A percentile compares a stretch with the other conserved stretches of the same genome.
Evolutionary conservation across 2,329 filamentous ascomycete genomes (phyloP).

Genomic region (Aspergillus fischeri): DNA sequence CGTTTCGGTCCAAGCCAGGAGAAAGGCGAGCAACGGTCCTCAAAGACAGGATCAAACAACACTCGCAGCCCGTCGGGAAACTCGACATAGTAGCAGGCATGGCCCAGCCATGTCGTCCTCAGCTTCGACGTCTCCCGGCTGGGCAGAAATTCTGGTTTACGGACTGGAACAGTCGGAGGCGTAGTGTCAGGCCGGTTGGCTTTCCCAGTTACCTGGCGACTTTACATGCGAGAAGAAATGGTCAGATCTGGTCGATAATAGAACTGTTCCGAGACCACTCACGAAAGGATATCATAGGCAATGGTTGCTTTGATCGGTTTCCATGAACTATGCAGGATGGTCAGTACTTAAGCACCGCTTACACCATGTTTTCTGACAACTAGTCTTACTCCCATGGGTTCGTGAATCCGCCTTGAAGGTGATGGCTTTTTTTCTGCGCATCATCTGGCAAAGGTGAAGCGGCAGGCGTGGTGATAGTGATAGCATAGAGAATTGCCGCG

Average conservation of each 20-base stretch:
- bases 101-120: constrained; percentile 89
- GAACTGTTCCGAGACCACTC: neutral
- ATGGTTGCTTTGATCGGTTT: constrained; percentile 4
- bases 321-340: constrained; percentile 18
- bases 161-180: constrained; percentile 63
- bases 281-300: constrained; percentile 12
- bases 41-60: constrained; percentile 91
- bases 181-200: constrained; percentile 58
- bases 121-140: constrained; percentile 58
- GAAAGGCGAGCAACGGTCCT: constrained; percentile 77
- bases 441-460: constrained; percentile 35
- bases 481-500: constrained; percentile 38
- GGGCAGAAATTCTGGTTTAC: constrained; percentile 63
- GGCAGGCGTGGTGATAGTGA: constrained; percentile 37
- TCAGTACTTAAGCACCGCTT: constrained; percentile 1
- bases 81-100: constrained; percentile 90
- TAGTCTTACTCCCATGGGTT: constrained; percentile 43
- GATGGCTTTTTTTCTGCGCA: constrained; percentile 37
- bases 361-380: neutral
- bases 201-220: constrained; percentile 47
- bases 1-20: constrained; percentile 67
- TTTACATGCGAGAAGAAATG: constrained; percentile 4
- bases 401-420: constrained; percentile 35
- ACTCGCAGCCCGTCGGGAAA: constrained; percentile 82
- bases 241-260: neutral